A percentile compares a stretch with the other conserved stretches of the same genome.
phyloP scores from a whole-genome alignment of 805 yeast genomes.

The Candida adriatica region DNA sequence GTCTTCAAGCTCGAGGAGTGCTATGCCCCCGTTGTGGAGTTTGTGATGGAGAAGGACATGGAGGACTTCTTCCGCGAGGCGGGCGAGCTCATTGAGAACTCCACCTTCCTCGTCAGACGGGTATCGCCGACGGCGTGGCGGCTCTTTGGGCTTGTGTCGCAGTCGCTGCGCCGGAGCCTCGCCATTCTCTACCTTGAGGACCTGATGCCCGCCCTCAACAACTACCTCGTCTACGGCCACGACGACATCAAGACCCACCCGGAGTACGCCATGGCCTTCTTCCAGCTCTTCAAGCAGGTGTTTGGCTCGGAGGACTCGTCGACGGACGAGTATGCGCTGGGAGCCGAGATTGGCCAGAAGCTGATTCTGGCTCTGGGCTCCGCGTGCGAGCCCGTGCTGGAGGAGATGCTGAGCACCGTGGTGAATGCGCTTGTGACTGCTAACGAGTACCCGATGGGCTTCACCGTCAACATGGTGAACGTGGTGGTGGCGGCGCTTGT shows the following conservation, averaged over 20 bases:
- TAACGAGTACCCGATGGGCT: constrained; percentile 23
- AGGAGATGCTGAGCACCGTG: constrained; percentile 33
- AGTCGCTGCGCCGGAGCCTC: constrained; percentile 32
- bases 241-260: constrained; percentile 41
- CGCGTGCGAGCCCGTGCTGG: constrained; percentile 36
- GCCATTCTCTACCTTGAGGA: constrained; percentile 72
- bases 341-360: constrained; percentile 59
- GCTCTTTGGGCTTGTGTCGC: constrained; percentile 46
- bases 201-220: constrained; percentile 63
- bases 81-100: constrained; percentile 67
- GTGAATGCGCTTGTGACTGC: constrained; percentile 31
- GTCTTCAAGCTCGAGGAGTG: constrained; percentile 59
- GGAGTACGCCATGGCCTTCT: constrained; percentile 40
- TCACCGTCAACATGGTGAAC: constrained; percentile 46
- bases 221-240: constrained; percentile 58
- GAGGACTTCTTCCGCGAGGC: constrained; percentile 73
- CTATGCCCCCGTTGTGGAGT: constrained; percentile 61
- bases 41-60: constrained; percentile 57
- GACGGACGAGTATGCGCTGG: constrained; percentile 47
- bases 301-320: constrained; percentile 41
- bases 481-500: constrained; percentile 59
- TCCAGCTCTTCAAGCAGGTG: constrained; percentile 41
- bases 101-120: constrained; percentile 50
- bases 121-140: constrained; percentile 75
- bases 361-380: constrained; percentile 52